These are phyloP conservation scores for Calonectria pseudoturangicola DNA, from an alignment of 2,329 filamentous ascomycete species.

Conservation along the genomic window DNA sequence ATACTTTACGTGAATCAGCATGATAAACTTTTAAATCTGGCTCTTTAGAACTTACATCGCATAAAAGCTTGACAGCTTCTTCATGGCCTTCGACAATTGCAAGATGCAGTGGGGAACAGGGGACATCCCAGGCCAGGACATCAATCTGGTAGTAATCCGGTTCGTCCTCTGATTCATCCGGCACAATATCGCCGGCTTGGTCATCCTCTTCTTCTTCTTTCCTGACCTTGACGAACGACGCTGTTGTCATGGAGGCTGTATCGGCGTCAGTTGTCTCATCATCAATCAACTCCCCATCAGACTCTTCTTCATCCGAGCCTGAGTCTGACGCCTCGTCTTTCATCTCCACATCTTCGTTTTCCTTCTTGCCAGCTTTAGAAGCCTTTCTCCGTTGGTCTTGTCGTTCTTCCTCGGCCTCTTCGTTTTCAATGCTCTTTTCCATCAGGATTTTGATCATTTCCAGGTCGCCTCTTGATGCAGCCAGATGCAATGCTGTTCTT, in stretches of 20 bases:
- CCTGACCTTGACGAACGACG: constrained; percentile 83
- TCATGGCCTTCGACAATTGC: constrained; percentile 85
- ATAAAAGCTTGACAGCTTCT: constrained; percentile 80
- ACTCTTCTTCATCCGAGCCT: constrained; percentile 44
- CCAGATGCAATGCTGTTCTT: constrained; percentile 87
- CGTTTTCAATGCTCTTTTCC: constrained; percentile 83
- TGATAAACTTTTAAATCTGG: neutral
- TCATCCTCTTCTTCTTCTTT: constrained; percentile 65
- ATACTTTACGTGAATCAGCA: constrained; percentile 69
- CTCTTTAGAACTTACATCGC: constrained; percentile 66
- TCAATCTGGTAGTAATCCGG: constrained; percentile 89
- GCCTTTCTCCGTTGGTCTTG: constrained; percentile 68
- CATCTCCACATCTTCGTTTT: constrained; percentile 30
- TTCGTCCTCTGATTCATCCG: constrained; percentile 76
- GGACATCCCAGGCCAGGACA: constrained; percentile 85
- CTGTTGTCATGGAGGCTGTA: constrained; percentile 75
- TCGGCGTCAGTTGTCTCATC: constrained; percentile 70
- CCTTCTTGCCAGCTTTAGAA: constrained; percentile 47
- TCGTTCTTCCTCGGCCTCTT: constrained; percentile 78
- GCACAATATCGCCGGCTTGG: constrained; percentile 63
- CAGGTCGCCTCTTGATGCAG: constrained; percentile 79
- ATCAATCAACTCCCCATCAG: constrained; percentile 69
- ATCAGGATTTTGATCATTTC: constrained; percentile 84
- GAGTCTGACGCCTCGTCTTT: constrained; percentile 5
- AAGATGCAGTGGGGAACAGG: constrained; percentile 84